Conservation (phyloP, 768 basidiomycete species). For the Kwoniella bestiolae region DNA sequence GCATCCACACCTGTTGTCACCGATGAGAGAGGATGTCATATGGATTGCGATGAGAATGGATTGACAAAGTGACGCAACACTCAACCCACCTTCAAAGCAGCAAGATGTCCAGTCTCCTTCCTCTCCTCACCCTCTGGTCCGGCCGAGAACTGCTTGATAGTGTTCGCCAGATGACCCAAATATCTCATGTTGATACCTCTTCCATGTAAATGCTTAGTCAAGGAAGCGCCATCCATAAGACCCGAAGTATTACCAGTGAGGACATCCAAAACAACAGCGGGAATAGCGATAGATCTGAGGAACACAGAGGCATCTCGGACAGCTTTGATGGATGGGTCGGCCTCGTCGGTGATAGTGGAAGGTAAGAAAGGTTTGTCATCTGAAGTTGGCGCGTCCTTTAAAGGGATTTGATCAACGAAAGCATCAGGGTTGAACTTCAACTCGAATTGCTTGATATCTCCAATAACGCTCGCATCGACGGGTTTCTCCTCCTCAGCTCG, state of each 20-base stretch:
- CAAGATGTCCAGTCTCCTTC: slow-evolving; percentile 38
- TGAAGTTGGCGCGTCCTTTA: slow-evolving; percentile 28
- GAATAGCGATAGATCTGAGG: slow-evolving; percentile 57
- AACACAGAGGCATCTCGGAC: slow-evolving; percentile 60
- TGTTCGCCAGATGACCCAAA: slow-evolving; percentile 57
- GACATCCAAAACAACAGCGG: slow-evolving; percentile 56
- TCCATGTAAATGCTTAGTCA: slow-evolving; percentile 57
- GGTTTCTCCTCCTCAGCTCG: slow-evolving; percentile 48
- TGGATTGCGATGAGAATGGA: no score
- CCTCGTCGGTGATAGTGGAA: slow-evolving; percentile 53
- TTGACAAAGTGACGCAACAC: no score
- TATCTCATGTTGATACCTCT: slow-evolving; percentile 62
- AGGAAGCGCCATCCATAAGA: slow-evolving; percentile 57
- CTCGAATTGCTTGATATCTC: slow-evolving; percentile 55
- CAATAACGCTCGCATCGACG: slow-evolving; percentile 49
- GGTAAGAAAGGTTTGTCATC: slow-evolving; percentile 34
- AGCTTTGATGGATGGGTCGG: slow-evolving; percentile 58
- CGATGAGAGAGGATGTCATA: no score
- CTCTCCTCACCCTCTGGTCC: slow-evolving; percentile 40
- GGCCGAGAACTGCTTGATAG: slow-evolving; percentile 51
- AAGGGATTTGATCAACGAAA: slow-evolving; percentile 56
- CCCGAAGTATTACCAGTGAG: slow-evolving; percentile 49
- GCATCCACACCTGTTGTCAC: no score
- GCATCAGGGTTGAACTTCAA: slow-evolving; percentile 61
- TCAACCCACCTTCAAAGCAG: slow-evolving; percentile 48